Percentiles rank a stretch among this genome's conserved stretches.
phyloP scores from a whole-genome alignment of 2,329 filamentous ascomycete genomes.

The Xylaria sp. region DNA sequence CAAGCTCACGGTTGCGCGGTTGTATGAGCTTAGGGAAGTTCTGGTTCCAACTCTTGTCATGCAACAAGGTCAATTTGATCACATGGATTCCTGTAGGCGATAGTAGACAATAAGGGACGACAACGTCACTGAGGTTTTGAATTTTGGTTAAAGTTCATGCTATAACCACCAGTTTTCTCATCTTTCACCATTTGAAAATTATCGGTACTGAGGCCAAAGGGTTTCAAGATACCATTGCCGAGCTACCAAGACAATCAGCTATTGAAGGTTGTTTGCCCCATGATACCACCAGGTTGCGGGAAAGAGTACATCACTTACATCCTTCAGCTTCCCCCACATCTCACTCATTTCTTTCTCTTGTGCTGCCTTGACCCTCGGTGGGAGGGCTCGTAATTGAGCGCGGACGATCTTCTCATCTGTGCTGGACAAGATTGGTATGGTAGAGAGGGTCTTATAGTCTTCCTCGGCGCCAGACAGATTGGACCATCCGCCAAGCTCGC shows the following conservation, averaged over 20 bases:
- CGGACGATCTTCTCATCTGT: slow-evolving; percentile 76
- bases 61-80: background rate
- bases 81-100: background rate
- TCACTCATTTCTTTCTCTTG: slow-evolving; percentile 90
- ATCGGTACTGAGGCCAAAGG: slow-evolving; percentile 92
- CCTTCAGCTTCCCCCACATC: slow-evolving; percentile 97
- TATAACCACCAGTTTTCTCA: slow-evolving; percentile 89
- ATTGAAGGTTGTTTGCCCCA: background rate
- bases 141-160: slow-evolving; percentile 81
- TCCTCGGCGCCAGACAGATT: slow-evolving; percentile 80
- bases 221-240: slow-evolving; percentile 90
- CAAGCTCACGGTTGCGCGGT: background rate
- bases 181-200: slow-evolving; percentile 97
- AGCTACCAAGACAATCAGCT: slow-evolving; percentile 60
- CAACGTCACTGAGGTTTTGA: slow-evolving; percentile 28
- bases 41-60: background rate
- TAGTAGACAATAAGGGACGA: background rate
- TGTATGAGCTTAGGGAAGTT: background rate
- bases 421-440: slow-evolving; percentile 68
- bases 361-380: slow-evolving; percentile 76
- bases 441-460: slow-evolving; percentile 78
- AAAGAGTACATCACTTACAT: slow-evolving; percentile 59
- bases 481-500: slow-evolving; percentile 80
- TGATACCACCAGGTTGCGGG: background rate
- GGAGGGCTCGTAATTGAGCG: slow-evolving; percentile 72